Evolutionary conservation across 805 yeast species (phyloP), one percentile per base, ranked within the genome.

Genomic region (Candida namnaoensis): DNA sequence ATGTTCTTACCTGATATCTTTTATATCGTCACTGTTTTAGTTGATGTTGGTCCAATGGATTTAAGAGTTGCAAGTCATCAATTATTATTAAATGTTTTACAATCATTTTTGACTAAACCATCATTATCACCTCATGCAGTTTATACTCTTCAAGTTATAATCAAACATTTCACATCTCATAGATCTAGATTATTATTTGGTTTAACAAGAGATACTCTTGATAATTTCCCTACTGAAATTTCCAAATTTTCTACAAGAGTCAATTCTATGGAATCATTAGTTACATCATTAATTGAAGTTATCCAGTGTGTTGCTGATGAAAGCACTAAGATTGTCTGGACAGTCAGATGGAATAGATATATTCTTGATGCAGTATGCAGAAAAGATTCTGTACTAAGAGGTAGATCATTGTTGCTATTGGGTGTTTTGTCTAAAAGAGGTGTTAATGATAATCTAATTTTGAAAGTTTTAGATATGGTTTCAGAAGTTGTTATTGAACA

Each of bases 171-270:
- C 38, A 62, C 69, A 39, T 77, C 82, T n/a, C 85, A 81, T 38
- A 68, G 87, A 51, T 76, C 78, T 13, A 78, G 75, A 47, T 71
- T 82, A 69, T 62, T 84, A 43, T 82, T 82, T 61, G 91, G 91
- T 0, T 65, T 82, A 46, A 78, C 78, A 6, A 74, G 84, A 53
- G 76, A 72, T 30, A 69, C 62, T 27, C 61, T 69, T 19, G 62
- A 68, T 32, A 50, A 59, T 13, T 48, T 61, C 37, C 52, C 56
- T 25, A 54, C 64, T 12, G 69, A 59, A 39, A 51, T 64, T 1
- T 55, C 66, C 4, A 64, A 66, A 19, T 64, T 68, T 51, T 52
- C 64, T 3, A 56, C 60, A 26, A 66, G 67, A 47, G 62, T 66
- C 38, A 60, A 54, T 25, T 59, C 67, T 26, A 69, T 83, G 51